A percentile compares a stretch with the other conserved stretches of the same genome.
Conservation (phyloP, 2,329 filamentous ascomycete genomes). For the Cladophialophora immunda region DNA sequence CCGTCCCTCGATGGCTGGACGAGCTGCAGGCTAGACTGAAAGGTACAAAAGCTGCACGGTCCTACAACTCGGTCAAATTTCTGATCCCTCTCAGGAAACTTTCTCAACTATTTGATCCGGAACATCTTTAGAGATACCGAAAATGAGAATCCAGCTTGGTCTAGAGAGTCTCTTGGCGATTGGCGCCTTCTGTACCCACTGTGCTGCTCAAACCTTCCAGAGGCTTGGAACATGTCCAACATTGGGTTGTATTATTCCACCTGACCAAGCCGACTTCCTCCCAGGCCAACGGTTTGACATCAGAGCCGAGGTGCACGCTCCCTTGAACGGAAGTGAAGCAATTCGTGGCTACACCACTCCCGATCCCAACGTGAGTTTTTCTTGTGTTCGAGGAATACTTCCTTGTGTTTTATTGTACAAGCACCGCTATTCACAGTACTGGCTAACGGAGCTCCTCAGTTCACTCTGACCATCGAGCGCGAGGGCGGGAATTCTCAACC, state of each 20-base stretch:
- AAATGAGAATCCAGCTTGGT: conserved; percentile 27
- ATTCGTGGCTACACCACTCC: conserved; percentile 73
- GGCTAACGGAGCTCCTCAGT: conserved; percentile 46
- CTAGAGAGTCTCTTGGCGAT: conserved; percentile 30
- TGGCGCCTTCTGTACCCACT: conserved; percentile 32
- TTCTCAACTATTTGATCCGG: conserved; percentile 1
- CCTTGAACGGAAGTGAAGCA: conserved; percentile 82
- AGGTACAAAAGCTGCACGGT: conserved; percentile 29
- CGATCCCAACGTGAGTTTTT: conserved; percentile 62
- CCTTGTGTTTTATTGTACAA: neutral
- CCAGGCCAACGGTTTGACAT: conserved; percentile 86
- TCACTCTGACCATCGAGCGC: conserved; percentile 73
- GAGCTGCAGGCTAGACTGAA: neutral
- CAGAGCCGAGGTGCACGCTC: conserved; percentile 81
- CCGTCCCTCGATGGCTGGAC: neutral
- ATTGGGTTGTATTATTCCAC: conserved; percentile 66
- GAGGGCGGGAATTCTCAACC: conserved; percentile 63
- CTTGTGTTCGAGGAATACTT: neutral
- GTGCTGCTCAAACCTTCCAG: conserved; percentile 62
- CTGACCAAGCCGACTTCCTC: conserved; percentile 78
- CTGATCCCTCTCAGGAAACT: conserved; percentile 11
- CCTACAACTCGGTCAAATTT: conserved; percentile 5
- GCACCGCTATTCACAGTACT: neutral
- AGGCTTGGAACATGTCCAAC: conserved; percentile 64
- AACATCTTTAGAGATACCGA: neutral